phyloP scores from a whole-genome alignment of 179 eudicot species.

The Patellifolia procumbens region DNA sequence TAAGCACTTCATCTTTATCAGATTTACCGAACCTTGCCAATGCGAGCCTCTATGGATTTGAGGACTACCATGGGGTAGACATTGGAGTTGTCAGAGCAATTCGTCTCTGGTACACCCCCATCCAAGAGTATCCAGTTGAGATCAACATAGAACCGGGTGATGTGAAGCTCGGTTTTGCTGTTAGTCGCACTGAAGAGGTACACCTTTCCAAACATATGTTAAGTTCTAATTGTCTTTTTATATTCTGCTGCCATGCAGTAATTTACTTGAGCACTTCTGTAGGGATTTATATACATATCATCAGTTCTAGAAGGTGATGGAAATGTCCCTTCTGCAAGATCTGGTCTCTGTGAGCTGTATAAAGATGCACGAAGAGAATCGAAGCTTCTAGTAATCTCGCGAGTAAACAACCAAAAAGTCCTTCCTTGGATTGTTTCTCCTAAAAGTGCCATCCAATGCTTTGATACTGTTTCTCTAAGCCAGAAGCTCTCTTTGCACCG shows the following conservation, averaged over 20 bases:
- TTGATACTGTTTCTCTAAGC: conserved; percentile 82
- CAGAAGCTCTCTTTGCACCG: conserved; percentile 81
- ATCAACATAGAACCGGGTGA: conserved; percentile 61
- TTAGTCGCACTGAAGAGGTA: conserved; percentile 81
- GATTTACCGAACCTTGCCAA: conserved; percentile 76
- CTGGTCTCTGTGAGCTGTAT: conserved; percentile 64
- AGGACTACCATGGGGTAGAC: conserved; percentile 91
- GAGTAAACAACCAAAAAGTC: conserved; percentile 69
- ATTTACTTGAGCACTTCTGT: background rate
- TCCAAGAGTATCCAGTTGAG: conserved; percentile 61
- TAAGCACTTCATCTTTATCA: conserved; percentile 65
- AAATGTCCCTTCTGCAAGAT: conserved; percentile 60
- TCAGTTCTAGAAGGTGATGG: conserved; percentile 60
- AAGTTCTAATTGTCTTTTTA: background rate
- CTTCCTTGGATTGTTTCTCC: conserved; percentile 88
- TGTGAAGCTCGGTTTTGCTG: conserved; percentile 73
- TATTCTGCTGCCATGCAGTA: background rate
- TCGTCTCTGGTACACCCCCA: conserved; percentile 90
- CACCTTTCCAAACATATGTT: background rate
- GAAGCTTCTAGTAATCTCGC: conserved; percentile 63
- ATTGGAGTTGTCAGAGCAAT: conserved; percentile 87
- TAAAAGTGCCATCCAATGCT: conserved; percentile 71
- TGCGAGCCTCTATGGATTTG: conserved; percentile 87
- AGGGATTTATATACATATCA: conserved; percentile 88
- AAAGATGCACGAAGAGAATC: conserved; percentile 54